Conservation (phyloP, 2,329 filamentous ascomycete species). For the Trichoderma koningii region DNA sequence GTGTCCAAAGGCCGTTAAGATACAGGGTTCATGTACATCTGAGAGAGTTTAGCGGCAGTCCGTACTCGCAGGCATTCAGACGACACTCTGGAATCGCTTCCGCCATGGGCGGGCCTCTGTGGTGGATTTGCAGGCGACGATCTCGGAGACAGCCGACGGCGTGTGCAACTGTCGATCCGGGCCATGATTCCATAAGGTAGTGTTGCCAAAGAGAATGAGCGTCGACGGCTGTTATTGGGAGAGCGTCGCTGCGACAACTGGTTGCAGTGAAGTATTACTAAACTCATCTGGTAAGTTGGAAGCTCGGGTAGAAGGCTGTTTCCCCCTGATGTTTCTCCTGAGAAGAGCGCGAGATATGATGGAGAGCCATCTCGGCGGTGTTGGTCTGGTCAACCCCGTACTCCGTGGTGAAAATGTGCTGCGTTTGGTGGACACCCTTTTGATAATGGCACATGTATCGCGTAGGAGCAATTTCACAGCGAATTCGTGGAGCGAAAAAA, state of each 20-base stretch:
- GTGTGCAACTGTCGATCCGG: conserved; percentile 15
- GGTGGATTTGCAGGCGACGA: conserved; percentile 3
- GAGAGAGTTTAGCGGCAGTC: too few species aligned
- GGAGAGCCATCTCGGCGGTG: not conserved
- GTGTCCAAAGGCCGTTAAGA: not conserved
- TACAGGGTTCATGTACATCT: too few species aligned
- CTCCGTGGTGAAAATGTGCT: not conserved
- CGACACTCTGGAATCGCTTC: not conserved
- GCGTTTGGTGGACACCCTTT: not conserved
- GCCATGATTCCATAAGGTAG: not conserved
- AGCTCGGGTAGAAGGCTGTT: not conserved
- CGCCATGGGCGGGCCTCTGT: not conserved
- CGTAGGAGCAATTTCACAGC: not conserved
- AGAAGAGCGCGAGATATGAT: not conserved
- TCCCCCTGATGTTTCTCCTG: not conserved
- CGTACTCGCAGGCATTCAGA: not conserved
- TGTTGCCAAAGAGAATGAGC: not conserved
- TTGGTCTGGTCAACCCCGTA: not conserved
- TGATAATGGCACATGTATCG: not conserved
- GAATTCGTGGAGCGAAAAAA: not conserved
- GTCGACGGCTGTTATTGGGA: not conserved
- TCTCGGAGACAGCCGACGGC: conserved; percentile 20
- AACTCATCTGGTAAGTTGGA: not conserved
- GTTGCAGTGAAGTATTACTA: not conserved
- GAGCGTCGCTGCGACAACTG: not conserved